A percentile compares a stretch with the other conserved stretches of the same genome.
Evolutionary conservation across 129 eudicot genomes (phyloP).

Genomic region (Scalesia atractyloides): DNA sequence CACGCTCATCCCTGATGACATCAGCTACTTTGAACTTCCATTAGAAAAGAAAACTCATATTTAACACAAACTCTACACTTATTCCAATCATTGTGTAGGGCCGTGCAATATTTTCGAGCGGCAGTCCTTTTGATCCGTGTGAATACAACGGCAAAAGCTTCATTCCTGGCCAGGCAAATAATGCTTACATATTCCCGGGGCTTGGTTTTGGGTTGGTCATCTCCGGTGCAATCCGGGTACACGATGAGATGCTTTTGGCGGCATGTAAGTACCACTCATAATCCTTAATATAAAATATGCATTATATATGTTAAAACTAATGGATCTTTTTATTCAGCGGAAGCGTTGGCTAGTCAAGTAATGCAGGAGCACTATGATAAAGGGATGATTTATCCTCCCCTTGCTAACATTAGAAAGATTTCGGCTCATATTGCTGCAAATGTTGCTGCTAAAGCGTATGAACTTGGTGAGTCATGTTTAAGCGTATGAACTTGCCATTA

Average conservation of each 20-base stretch:
- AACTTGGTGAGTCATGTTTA: conserved; percentile 67
- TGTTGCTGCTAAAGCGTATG: conserved; percentile 93
- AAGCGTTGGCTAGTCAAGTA: conserved; percentile 89
- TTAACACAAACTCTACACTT: conserved; percentile 10
- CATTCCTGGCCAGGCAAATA: conserved; percentile 98
- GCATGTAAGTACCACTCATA: conserved; percentile 66
- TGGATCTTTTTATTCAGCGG: conserved; percentile 45
- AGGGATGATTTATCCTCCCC: conserved; percentile 92
- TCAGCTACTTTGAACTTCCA: background rate
- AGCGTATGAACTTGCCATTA: too few species aligned
- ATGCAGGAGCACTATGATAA: conserved; percentile 74
- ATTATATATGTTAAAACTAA: background rate
- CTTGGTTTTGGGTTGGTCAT: conserved; percentile 88
- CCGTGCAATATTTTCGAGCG: conserved; percentile 86
- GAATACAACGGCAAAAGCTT: conserved; percentile 67
- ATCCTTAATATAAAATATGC: background rate
- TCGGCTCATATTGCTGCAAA: conserved; percentile 86
- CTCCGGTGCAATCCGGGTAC: conserved; percentile 87
- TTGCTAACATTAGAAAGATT: conserved; percentile 74
- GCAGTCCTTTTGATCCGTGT: conserved; percentile 91
- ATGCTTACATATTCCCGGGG: conserved; percentile 92
- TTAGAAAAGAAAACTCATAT: background rate
- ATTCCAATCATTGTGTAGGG: conserved; percentile 46
- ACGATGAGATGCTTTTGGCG: conserved; percentile 89
- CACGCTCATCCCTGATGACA: too few species aligned